Base-by-base conservation (phyloP, 164 flowering plant species). In the Pachysandra terminalis region DNA sequence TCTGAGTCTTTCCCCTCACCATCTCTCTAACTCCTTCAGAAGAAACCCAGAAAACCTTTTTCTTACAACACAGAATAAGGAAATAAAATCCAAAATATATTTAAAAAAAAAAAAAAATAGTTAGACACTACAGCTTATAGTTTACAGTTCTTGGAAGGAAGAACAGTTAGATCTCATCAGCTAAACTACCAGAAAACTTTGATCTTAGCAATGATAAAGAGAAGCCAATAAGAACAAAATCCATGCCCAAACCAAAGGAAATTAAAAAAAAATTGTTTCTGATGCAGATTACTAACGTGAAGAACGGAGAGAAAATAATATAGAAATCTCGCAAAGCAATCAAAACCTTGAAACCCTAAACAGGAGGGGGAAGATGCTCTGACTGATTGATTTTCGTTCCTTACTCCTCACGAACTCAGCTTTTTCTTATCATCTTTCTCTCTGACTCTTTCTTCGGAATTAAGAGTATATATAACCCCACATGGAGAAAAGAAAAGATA, bases 1-100 rank as follows among this genome's bases (percentile, higher is more conserved):
- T 75, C 71, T 80, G 81, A 35, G 83, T 82, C 61, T 82, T 84
- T 10, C 87, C 85, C 57, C 87, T 82, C 79, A 80, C 85, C 87
- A 84, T 84, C 35, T 51, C 61, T 21, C n/a, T n/a, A n/a, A 0
- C 27, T 19, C 32, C 59, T 59, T 27, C 57, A 45, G 23, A n/a
- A 32, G 54, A 26, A 23, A 51, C 51, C 12, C n/a, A n/a, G n/a
- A n/a, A n/a, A n/a, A n/a, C n/a, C n/a, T n/a, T n/a, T n/a, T n/a
- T n/a, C n/a, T n/a, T n/a, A n/a, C n/a, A n/a, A n/a, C n/a, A n/a
- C n/a, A n/a, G 27, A 48, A n/a, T 12, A 12, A 48, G 56, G 25
- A 61, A 61, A 35, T 10, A 61, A 26, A n/a, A 48, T 23, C 26
- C 41, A 19, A 54, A 37, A 59, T 27, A 16, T 3, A 32, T 32